Evolutionary conservation across 208 protist species (phyloP), one percentile per base, ranked within the genome.

Genomic region (Phytomonas sp.): DNA sequence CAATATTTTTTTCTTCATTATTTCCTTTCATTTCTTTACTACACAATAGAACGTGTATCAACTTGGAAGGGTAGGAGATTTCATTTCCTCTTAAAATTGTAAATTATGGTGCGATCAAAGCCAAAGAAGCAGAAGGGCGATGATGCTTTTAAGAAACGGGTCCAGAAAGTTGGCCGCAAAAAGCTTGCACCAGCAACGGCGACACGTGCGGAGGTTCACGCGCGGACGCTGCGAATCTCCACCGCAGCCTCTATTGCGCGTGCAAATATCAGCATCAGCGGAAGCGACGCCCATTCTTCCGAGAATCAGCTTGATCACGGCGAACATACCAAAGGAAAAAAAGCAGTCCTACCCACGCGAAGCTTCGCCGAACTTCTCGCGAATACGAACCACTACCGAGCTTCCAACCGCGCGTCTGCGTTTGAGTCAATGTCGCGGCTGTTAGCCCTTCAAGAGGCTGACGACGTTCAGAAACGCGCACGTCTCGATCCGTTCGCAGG

Each of bases 91-190:
- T 42, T 75, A 29, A 16, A 37, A 14, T 66, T 59, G 34, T 40
- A 7, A 45, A 52, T 60, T 29, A 94, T 94, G 89, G 89, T 94
- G n/a, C 89, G 89, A 33, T 74, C 80, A 16, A 84, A 87, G 73
- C 71, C 68, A 29, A 94, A 94, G 75, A 89, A 88, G 70, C 60
- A 71, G 30, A 91, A 91, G 76, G 89, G 89, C 71, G 89, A 94
- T 63, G 84, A 87, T n/a, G 89, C 89, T 70, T 94, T 94, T 72
- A 61, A 70, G 19, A 89, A 59, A 52, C 77, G 74, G 14, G 91
- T 84, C 65, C 89, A 94, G 72, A 94, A 94, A 64, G 78, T 87
- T 19, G 89, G 89, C 4, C 78, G 86, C 23, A 94, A 94, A 69
- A 94, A 94, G 69, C 78, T 94, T 34, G 82, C 84, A 0, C 89